Percentiles rank a stretch among this genome's conserved stretches.
Conservation (phyloP, 495 filamentous ascomycete species). For the Lentithecium fluviatile region DNA sequence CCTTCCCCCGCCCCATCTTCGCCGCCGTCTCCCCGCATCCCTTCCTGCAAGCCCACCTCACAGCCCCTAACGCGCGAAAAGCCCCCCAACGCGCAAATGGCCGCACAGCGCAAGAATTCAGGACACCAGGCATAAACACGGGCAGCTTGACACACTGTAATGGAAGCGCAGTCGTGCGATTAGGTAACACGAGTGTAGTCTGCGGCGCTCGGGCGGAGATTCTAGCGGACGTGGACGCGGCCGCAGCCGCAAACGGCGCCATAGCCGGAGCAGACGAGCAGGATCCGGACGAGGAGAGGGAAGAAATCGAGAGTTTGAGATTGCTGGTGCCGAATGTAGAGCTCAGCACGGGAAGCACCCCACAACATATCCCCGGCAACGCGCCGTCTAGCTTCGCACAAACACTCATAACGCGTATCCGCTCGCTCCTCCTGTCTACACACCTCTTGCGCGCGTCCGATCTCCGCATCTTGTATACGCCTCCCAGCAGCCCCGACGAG, state of each 20-base stretch:
- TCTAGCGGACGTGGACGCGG: slow-evolving; percentile 66
- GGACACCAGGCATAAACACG: slow-evolving; percentile 69
- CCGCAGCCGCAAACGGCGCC: slow-evolving; percentile 45
- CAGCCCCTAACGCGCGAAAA: slow-evolving; percentile 54
- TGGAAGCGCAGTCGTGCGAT: slow-evolving; percentile 81
- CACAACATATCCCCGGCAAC: slow-evolving; percentile 77
- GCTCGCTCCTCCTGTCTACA: slow-evolving; percentile 68
- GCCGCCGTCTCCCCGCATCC: slow-evolving; percentile 85
- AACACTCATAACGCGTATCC: slow-evolving; percentile 72
- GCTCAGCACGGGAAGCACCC: slow-evolving; percentile 81
- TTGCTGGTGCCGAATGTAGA: slow-evolving; percentile 92
- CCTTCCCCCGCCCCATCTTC: slow-evolving; percentile 77
- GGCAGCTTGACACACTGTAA: slow-evolving; percentile 81
- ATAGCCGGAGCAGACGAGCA: slow-evolving; percentile 43
- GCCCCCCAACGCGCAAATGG: slow-evolving; percentile 71
- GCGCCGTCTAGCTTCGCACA: slow-evolving; percentile 80
- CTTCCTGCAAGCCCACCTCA: slow-evolving; percentile 85
- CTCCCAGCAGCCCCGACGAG: slow-evolving; percentile 39
- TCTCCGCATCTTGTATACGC: slow-evolving; percentile 67
- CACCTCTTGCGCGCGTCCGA: slow-evolving; percentile 60
- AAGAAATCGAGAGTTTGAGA: slow-evolving; percentile 58
- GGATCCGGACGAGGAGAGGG: slow-evolving; percentile 39
- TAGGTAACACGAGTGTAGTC: slow-evolving; percentile 86
- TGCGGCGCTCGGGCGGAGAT: slow-evolving; percentile 88
- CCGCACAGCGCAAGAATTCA: slow-evolving; percentile 66